A percentile compares a stretch with the other conserved stretches of the same genome.
Evolutionary conservation across 129 eudicot genomes (phyloP).

Genomic region (Daucus carota): DNA sequence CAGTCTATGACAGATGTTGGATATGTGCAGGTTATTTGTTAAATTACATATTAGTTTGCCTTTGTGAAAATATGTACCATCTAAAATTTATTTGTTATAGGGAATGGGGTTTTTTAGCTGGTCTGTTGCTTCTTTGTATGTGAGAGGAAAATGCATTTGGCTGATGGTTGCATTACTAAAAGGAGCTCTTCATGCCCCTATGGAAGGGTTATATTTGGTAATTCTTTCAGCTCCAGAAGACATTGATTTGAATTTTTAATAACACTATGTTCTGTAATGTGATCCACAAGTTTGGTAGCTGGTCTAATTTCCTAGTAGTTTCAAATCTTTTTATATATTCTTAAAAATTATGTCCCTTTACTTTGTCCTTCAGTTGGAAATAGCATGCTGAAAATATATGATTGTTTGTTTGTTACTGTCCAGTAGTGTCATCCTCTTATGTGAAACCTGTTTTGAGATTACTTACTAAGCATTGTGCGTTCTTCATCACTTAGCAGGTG

Average conservation of each 20-base stretch:
- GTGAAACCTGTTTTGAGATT: not conserved
- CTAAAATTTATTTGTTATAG: conserved; percentile 37
- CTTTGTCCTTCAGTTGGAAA: not conserved
- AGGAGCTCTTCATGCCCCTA: conserved; percentile 98
- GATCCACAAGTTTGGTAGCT: not conserved
- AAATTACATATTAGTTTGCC: conserved; percentile 9
- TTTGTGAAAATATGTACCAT: not conserved
- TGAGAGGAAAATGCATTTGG: conserved; percentile 99
- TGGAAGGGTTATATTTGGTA: conserved; percentile 98
- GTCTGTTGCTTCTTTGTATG: conserved; percentile 94
- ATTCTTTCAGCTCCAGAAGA: conserved; percentile 8
- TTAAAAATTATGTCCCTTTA: not conserved
- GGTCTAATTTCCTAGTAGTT: not conserved
- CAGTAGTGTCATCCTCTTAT: not conserved
- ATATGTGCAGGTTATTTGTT: conserved; percentile 79
- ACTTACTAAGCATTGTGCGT: not conserved
- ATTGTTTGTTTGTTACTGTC: no score
- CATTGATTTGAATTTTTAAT: not conserved
- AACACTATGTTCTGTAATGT: not conserved
- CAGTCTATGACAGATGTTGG: conserved; percentile 96
- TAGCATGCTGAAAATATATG: not conserved
- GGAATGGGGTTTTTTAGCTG: conserved; percentile 97
- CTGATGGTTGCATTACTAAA: conserved; percentile 85
- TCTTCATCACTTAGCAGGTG: not conserved
- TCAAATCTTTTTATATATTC: not conserved